Percentiles rank a stretch among this genome's conserved stretches.
phyloP scores from a whole-genome alignment of 805 yeast genomes.

The Starmerella geochares region DNA sequence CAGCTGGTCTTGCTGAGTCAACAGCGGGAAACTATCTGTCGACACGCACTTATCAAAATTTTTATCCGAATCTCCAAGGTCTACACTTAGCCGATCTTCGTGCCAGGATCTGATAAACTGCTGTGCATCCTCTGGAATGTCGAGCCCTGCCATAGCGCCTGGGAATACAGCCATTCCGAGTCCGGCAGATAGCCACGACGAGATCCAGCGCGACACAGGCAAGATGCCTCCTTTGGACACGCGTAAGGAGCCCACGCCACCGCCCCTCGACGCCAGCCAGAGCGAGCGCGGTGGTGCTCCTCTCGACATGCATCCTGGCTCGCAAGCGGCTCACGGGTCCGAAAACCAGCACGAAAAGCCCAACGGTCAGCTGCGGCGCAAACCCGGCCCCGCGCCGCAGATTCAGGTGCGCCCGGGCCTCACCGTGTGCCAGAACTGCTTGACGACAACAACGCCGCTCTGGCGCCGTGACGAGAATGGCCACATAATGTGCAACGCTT shows the following conservation, averaged over 20 bases:
- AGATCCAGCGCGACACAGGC: neutral
- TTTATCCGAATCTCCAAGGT: constrained; percentile 4
- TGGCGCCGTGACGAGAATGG: constrained; percentile 95
- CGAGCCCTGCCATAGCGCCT: constrained; percentile 11
- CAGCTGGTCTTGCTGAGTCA: constrained; percentile 7
- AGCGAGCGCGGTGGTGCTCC: neutral
- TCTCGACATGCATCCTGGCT: neutral
- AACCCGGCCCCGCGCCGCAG: constrained; percentile 19
- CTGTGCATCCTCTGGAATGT: neutral
- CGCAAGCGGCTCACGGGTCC: neutral
- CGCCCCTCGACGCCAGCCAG: neutral
- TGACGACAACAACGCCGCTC: constrained; percentile 84
- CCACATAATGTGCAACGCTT: constrained; percentile 88
- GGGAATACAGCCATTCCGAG: constrained; percentile 6
- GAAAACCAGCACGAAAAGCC: constrained; percentile 5
- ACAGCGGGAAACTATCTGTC: constrained; percentile 4
- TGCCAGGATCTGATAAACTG: neutral
- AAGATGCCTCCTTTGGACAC: neutral
- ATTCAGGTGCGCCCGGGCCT: constrained; percentile 22
- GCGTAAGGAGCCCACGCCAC: neutral
- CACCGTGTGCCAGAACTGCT: constrained; percentile 66
- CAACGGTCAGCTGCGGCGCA: constrained; percentile 8
- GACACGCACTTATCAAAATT: constrained; percentile 5
- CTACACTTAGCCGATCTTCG: neutral
- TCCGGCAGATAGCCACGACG: constrained; percentile 12